A percentile compares a stretch with the other conserved stretches of the same genome.
phyloP scores from a whole-genome alignment of 176 grass and related monocot genomes.

The Phoenix dactylifera region DNA sequence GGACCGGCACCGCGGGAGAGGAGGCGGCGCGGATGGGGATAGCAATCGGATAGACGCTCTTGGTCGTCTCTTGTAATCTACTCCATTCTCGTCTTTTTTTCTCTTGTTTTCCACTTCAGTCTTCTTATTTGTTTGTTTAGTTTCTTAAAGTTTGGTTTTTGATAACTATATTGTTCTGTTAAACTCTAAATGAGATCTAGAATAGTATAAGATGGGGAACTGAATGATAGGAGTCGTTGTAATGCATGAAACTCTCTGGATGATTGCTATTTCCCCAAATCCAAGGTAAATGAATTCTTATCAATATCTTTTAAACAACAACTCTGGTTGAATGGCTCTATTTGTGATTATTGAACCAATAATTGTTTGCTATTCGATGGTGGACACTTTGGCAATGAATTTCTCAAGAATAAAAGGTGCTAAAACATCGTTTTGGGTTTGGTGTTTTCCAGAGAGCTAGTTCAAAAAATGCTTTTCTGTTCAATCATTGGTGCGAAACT shows the following conservation, averaged over 20 bases:
- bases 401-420: no score
- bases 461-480: neutral
- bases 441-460: no score
- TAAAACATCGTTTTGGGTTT: no score
- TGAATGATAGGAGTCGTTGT: neutral
- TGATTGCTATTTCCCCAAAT: no score
- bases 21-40: slow-evolving; percentile 8
- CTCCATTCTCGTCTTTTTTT: neutral
- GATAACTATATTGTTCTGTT: neutral
- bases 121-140: neutral
- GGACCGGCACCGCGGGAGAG: slow-evolving; percentile 1
- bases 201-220: neutral
- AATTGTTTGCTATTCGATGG: no score
- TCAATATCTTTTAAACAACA: no score
- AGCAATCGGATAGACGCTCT: slow-evolving; percentile 54
- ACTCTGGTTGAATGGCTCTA: no score
- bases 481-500: neutral
- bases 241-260: no score
- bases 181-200: neutral
- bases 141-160: neutral
- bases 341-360: no score
- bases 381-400: no score
- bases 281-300: no score
- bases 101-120: no score
- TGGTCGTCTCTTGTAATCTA: slow-evolving; percentile 54